These are phyloP conservation scores for Phialophora verrucosa DNA, from an alignment of 2,329 filamentous ascomycete species.

Conservation along the genomic window DNA sequence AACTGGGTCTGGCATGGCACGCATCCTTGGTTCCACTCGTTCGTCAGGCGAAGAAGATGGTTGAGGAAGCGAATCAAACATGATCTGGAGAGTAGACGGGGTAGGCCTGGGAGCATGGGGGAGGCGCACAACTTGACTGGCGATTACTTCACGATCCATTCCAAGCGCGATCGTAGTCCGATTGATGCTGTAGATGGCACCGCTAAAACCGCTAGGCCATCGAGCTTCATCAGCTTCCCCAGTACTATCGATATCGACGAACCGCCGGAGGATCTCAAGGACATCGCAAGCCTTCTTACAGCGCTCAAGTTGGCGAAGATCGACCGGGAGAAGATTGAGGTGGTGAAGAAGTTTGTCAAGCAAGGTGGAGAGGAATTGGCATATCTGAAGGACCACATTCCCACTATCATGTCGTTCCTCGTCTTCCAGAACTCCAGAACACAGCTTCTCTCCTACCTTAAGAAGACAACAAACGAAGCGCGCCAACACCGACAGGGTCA, in stretches of 20 bases:
- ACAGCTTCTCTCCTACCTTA: constrained; percentile 74
- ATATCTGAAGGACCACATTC: constrained; percentile 77
- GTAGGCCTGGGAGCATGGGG: constrained; percentile 44
- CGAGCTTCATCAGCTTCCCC: constrained; percentile 45
- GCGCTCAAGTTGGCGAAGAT: constrained; percentile 73
- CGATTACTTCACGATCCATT: constrained; percentile 79
- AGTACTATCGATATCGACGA: constrained; percentile 52
- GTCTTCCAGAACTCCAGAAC: constrained; percentile 87
- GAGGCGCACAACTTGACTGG: constrained; percentile 71
- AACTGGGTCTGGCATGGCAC: constrained; percentile 85
- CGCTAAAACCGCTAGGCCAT: constrained; percentile 39
- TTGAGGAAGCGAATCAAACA: constrained; percentile 77
- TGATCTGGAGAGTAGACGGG: constrained; percentile 43
- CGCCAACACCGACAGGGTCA: constrained; percentile 57
- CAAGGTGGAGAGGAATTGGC: constrained; percentile 76
- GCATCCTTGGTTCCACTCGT: constrained; percentile 90
- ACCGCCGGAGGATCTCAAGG: constrained; percentile 60
- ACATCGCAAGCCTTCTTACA: constrained; percentile 71
- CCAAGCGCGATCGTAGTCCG: constrained; percentile 55
- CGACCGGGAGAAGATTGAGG: constrained; percentile 89
- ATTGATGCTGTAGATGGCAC: constrained; percentile 48
- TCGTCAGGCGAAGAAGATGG: constrained; percentile 89
- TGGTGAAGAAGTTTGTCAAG: constrained; percentile 79
- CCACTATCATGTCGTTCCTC: constrained; percentile 82
- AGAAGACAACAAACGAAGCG: constrained; percentile 64